Conservation (phyloP, 352 stramenopile genomes). For the Peronosclerospora sorghi region DNA sequence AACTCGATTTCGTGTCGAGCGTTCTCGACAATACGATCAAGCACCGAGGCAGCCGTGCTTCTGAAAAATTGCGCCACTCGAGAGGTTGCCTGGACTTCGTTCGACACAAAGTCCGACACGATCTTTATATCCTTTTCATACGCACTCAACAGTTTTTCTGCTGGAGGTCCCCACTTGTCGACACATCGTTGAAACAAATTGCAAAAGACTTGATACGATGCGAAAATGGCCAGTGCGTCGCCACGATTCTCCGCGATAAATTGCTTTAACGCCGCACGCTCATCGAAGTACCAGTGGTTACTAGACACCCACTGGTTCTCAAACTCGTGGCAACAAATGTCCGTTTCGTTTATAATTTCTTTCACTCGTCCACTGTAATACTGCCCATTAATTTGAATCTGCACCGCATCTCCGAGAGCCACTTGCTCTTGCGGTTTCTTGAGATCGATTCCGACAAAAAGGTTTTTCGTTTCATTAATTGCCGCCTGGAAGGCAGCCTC, state of each 20-base stretch:
- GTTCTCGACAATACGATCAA: slow-evolving; percentile 2
- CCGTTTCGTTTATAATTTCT: slow-evolving; percentile 3
- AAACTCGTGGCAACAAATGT: slow-evolving; percentile 11
- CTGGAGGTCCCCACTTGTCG: slow-evolving; percentile 19
- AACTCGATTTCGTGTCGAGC: slow-evolving; percentile 9
- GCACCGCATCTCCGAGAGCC: not conserved
- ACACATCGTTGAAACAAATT: slow-evolving; percentile 24
- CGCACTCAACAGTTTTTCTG: slow-evolving; percentile 10
- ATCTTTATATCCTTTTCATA: not conserved
- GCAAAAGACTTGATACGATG: slow-evolving; percentile 27
- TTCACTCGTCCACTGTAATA: slow-evolving; percentile 4
- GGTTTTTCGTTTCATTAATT: not conserved
- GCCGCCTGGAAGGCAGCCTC: not conserved
- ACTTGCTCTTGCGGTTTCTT: not conserved
- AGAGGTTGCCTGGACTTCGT: not conserved
- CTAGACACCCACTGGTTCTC: slow-evolving; percentile 11
- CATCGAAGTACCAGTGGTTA: not conserved
- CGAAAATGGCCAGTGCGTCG: slow-evolving; percentile 6
- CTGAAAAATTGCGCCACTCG: not conserved
- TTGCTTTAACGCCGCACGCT: slow-evolving; percentile 7
- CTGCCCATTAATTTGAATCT: not conserved
- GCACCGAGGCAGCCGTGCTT: slow-evolving; percentile 12
- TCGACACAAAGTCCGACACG: not conserved
- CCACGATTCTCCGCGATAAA: slow-evolving; percentile 21
- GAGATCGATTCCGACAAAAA: not conserved